phyloP scores from a whole-genome alignment of 352 stramenopile species.

The Globisporangium middletonii region DNA sequence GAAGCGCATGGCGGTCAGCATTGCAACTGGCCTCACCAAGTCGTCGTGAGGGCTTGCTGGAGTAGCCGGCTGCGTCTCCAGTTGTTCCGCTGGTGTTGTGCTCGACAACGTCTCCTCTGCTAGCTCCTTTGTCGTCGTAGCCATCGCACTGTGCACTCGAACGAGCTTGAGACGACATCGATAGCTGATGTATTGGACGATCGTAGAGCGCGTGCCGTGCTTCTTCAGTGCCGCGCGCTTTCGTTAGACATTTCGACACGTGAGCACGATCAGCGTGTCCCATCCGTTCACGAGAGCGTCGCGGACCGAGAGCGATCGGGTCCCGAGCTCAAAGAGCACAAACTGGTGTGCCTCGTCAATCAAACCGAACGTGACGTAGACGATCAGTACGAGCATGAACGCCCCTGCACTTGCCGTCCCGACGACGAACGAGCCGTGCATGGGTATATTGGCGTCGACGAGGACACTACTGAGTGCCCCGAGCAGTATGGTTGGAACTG shows the following conservation, averaged over 20 bases:
- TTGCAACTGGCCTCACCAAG: no score
- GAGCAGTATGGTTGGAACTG: background rate
- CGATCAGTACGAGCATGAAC: background rate
- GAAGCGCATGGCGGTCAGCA: no score
- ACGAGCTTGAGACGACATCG: no score
- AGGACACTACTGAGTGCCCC: constrained; percentile 2
- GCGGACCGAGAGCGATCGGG: background rate
- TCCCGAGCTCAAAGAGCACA: background rate
- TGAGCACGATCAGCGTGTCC: background rate
- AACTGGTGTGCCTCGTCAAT: background rate
- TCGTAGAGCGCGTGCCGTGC: no score
- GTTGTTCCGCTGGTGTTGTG: no score
- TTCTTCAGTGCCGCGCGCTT: background rate
- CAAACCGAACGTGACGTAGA: background rate
- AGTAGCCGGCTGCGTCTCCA: no score
- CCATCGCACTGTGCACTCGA: no score
- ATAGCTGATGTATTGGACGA: no score
- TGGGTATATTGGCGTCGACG: background rate
- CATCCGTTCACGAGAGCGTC: background rate
- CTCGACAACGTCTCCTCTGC: no score
- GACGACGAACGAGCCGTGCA: background rate
- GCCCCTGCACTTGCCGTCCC: background rate
- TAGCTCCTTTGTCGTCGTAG: no score
- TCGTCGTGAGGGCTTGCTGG: no score
- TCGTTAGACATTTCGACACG: background rate